Conservation (phyloP, 257 asterid species). For the Nicotiana paniculata region DNA sequence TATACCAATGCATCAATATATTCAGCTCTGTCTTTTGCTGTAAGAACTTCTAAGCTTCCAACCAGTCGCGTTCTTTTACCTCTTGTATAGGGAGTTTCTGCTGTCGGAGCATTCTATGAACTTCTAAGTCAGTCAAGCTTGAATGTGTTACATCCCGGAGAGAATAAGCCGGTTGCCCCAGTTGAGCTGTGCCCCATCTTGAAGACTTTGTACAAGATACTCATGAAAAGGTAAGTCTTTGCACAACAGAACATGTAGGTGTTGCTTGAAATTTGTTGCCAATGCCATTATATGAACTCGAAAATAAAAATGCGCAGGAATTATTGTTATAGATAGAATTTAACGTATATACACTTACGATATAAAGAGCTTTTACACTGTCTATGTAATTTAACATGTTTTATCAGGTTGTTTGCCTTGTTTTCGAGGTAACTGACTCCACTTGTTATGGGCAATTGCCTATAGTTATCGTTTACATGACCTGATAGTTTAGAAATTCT, state of each 20-base stretch:
- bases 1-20: not conserved
- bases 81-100: slow-evolving; percentile 69
- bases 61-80: not conserved
- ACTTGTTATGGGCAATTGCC: not conserved
- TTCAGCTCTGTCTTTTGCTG: not conserved
- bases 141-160: slow-evolving; percentile 62
- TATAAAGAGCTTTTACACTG: not conserved
- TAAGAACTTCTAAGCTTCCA: not conserved
- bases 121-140: slow-evolving; percentile 72
- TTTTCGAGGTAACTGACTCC: not conserved
- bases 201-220: slow-evolving; percentile 63
- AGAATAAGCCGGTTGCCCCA: slow-evolving; percentile 71
- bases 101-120: slow-evolving; percentile 80
- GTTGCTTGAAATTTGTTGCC: not conserved
- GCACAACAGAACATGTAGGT: not conserved
- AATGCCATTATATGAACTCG: not conserved
- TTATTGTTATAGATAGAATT: not conserved
- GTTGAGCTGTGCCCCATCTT: slow-evolving; percentile 84
- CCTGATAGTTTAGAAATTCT: not conserved
- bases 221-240: slow-evolving; percentile 47
- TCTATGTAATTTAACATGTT: not conserved
- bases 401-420: not conserved
- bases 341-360: not conserved
- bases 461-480: too few species aligned
- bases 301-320: not conserved